phyloP scores from a whole-genome alignment of 1,139 yeast species.

The Geotrichum carabidarum region DNA sequence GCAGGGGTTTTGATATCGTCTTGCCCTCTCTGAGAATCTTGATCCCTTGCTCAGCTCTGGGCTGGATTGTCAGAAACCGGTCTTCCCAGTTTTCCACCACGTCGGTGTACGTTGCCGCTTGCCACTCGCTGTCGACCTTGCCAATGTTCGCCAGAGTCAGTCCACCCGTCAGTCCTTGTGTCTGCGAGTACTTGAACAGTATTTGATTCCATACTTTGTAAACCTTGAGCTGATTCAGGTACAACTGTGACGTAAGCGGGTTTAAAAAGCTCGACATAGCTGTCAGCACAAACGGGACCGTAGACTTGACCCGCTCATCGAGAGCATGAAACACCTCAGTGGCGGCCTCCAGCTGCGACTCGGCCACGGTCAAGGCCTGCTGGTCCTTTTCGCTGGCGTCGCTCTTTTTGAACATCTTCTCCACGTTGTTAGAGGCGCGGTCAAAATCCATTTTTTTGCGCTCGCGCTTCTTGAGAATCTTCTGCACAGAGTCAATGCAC shows the following conservation, averaged over 20 bases:
- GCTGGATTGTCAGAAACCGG: slow-evolving; percentile 30
- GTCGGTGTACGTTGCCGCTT: background rate
- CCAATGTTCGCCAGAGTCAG: slow-evolving; percentile 4
- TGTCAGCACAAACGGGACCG: slow-evolving; percentile 47
- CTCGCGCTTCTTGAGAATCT: slow-evolving; percentile 46
- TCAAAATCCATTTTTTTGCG: slow-evolving; percentile 46
- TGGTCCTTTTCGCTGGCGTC: slow-evolving; percentile 31
- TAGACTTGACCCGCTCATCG: slow-evolving; percentile 42
- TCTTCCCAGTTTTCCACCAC: slow-evolving; percentile 32
- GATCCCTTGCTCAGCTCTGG: slow-evolving; percentile 32
- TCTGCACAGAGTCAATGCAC: slow-evolving; percentile 42
- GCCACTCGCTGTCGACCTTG: slow-evolving; percentile 19
- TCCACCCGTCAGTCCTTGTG: slow-evolving; percentile 26
- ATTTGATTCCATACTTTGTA: slow-evolving; percentile 28
- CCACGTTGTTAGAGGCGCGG: slow-evolving; percentile 41
- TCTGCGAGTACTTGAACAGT: slow-evolving; percentile 29
- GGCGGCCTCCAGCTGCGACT: slow-evolving; percentile 33
- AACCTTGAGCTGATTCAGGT: slow-evolving; percentile 31
- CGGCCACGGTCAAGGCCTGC: slow-evolving; percentile 29
- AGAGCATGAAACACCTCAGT: slow-evolving; percentile 37
- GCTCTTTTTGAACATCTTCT: slow-evolving; percentile 43
- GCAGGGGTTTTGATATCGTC: slow-evolving; percentile 31
- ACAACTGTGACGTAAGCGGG: slow-evolving; percentile 36
- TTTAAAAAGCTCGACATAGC: slow-evolving; percentile 50
- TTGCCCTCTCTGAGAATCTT: slow-evolving; percentile 29